Evolutionary conservation across 371 early-diverging fungal species (phyloP).

Genomic region (Haplosporangium sp.): DNA sequence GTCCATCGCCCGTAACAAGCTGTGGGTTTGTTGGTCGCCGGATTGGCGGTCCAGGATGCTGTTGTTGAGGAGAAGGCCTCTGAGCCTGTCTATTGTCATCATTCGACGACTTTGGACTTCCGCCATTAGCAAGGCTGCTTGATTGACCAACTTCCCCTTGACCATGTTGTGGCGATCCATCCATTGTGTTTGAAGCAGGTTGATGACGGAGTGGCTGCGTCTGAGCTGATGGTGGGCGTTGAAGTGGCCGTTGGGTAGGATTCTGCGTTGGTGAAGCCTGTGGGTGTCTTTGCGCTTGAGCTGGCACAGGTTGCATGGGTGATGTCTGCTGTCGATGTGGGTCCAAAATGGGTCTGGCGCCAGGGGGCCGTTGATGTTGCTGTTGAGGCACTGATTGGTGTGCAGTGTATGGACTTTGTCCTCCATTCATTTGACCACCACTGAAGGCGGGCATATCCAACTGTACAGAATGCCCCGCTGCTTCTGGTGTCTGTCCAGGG

Average conservation of each 20-base stretch:
- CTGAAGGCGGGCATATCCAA: constrained; percentile 19
- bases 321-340: constrained; percentile 39
- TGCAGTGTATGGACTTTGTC: background rate
- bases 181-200: constrained; percentile 3
- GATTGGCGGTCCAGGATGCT: constrained; percentile 8
- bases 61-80: constrained; percentile 27
- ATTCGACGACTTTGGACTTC: background rate
- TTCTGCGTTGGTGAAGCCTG: constrained; percentile 18
- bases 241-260: constrained; percentile 37
- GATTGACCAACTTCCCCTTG: background rate
- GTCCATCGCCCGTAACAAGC: constrained; percentile 10
- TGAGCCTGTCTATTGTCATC: constrained; percentile 12
- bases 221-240: constrained; percentile 37
- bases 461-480: constrained; percentile 22
- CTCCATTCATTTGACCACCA: constrained; percentile 1
- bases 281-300: constrained; percentile 1
- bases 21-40: constrained; percentile 32
- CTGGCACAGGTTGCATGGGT: constrained; percentile 6
- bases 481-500: constrained; percentile 21
- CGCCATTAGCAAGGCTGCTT: background rate
- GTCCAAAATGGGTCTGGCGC: constrained; percentile 41
- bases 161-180: constrained; percentile 15
- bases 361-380: constrained; percentile 28
- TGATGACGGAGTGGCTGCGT: constrained; percentile 18
- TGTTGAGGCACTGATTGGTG: background rate